phyloP scores from a whole-genome alignment of 495 filamentous ascomycete genomes.

The Cenococcum geophilum region DNA sequence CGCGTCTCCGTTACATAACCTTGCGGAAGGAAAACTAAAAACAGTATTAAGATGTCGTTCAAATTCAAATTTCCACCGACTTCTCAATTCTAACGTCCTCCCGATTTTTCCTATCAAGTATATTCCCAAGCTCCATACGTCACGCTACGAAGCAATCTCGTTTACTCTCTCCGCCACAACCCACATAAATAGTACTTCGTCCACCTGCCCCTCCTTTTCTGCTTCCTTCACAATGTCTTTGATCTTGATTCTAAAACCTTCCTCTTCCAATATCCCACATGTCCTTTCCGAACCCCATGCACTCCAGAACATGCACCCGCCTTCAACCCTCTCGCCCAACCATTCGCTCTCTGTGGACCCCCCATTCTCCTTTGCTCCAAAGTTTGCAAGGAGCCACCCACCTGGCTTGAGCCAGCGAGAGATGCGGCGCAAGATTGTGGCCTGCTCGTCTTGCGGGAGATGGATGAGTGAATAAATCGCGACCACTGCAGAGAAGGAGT shows the following conservation, averaged over 20 bases:
- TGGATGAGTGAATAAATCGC: conserved; percentile 45
- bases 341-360: conserved; percentile 25
- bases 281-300: conserved; percentile 35
- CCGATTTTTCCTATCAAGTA: too few relatives aligned
- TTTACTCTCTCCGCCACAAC: conserved; percentile 19
- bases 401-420: conserved; percentile 41
- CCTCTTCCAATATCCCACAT: conserved; percentile 20
- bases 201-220: conserved; percentile 8
- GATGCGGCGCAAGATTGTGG: conserved; percentile 35
- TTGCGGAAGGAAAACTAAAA: too few relatives aligned
- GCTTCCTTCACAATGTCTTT: conserved; percentile 18
- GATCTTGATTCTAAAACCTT: conserved; percentile 9
- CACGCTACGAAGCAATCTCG: too few relatives aligned
- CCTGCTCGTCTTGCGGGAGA: conserved; percentile 42
- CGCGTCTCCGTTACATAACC: too few relatives aligned
- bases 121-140: too few relatives aligned
- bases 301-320: conserved; percentile 43
- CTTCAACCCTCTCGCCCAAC: conserved; percentile 27
- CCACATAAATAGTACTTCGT: conserved; percentile 27
- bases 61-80: too few relatives aligned
- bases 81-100: too few relatives aligned
- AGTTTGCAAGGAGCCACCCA: conserved; percentile 41
- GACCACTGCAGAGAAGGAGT: conserved; percentile 40
- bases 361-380: conserved; percentile 32
- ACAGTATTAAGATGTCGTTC: too few relatives aligned